These are phyloP conservation scores for Cucurbita maxima DNA, from an alignment of 306 rosid genomes.

Conservation along the genomic window DNA sequence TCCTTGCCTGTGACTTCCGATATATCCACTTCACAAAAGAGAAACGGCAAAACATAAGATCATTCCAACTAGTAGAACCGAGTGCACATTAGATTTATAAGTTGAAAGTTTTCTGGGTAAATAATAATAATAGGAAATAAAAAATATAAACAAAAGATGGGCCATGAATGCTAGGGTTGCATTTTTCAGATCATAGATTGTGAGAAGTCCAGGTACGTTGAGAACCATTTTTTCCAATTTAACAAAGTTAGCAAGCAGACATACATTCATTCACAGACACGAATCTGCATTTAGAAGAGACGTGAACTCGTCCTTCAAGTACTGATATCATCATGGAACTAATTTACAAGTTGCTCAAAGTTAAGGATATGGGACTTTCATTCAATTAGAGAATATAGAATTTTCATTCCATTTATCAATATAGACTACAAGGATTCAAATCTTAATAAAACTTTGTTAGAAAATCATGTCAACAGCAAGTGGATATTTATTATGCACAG, in stretches of 20 bases:
- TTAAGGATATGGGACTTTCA: background rate
- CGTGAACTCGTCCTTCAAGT: background rate
- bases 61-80: constrained; percentile 1
- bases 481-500: background rate
- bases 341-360: background rate
- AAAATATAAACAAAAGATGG: background rate
- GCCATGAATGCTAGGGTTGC: background rate
- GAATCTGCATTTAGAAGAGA: background rate
- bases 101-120: background rate
- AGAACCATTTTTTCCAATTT: background rate
- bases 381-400: background rate
- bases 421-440: background rate
- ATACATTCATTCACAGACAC: background rate
- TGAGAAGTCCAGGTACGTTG: background rate
- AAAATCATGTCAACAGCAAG: background rate
- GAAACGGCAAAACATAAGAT: constrained; percentile 1
- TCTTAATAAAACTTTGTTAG: background rate
- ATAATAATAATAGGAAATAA: background rate
- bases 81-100: background rate
- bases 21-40: constrained; percentile 39
- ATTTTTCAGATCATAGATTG: background rate
- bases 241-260: background rate
- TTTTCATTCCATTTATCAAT: background rate
- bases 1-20: constrained; percentile 78
- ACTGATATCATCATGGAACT: background rate